phyloP scores from a whole-genome alignment of 1,284 basidiomycete species.

The Vanrija humicola region DNA sequence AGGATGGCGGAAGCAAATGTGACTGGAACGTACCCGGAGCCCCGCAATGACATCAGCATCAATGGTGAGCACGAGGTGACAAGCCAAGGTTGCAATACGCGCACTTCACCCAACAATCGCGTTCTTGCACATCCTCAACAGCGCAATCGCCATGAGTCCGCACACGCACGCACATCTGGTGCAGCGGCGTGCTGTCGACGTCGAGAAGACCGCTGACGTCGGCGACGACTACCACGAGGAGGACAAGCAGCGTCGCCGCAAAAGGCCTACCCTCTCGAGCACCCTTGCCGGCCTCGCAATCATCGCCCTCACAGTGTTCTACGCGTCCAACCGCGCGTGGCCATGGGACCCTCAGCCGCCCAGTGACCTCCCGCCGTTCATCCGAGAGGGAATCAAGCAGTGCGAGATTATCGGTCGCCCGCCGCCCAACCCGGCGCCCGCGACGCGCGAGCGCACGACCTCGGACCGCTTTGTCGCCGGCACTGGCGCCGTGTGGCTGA shows the following conservation, averaged over 20 bases:
- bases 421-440: slow-evolving; percentile 38
- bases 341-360: slow-evolving; percentile 16
- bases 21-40: neutral
- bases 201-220: too few relatives aligned
- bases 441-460: slow-evolving; percentile 53
- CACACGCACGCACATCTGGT: neutral
- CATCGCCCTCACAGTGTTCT: neutral
- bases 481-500: slow-evolving; percentile 62
- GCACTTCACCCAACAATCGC: too few relatives aligned
- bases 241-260: too few relatives aligned
- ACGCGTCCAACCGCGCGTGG: slow-evolving; percentile 12
- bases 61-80: neutral
- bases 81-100: neutral
- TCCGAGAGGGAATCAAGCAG: slow-evolving; percentile 32
- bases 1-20: neutral
- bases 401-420: slow-evolving; percentile 30
- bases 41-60: neutral
- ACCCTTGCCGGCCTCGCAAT: neutral
- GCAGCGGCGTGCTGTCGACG: neutral
- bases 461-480: slow-evolving; percentile 68
- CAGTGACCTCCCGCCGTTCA: slow-evolving; percentile 19
- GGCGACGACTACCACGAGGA: too few relatives aligned
- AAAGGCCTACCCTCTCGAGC: too few relatives aligned
- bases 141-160: neutral
- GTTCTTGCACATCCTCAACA: too few relatives aligned